Percentiles rank a stretch among this genome's conserved stretches.
These are phyloP conservation scores for Echium plantagineum DNA, from an alignment of 257 asterid genomes.

Conservation along the genomic window DNA sequence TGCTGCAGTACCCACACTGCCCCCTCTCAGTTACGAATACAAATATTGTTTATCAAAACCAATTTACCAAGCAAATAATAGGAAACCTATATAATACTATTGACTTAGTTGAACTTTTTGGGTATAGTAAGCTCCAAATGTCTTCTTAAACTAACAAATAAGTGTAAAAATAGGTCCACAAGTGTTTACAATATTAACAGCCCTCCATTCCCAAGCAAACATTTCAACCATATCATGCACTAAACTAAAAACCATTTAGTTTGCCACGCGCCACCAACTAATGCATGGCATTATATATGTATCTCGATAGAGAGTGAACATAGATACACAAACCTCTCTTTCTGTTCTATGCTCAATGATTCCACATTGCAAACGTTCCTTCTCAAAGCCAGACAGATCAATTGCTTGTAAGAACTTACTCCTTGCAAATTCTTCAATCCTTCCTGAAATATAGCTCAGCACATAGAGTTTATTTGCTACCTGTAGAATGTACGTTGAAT, in stretches of 20 bases:
- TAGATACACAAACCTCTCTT: slow-evolving; percentile 40
- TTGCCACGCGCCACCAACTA: background rate
- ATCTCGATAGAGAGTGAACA: slow-evolving; percentile 4
- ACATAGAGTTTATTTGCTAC: slow-evolving; percentile 80
- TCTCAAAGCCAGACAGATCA: slow-evolving; percentile 38
- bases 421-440: slow-evolving; percentile 71
- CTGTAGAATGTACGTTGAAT: slow-evolving; percentile 32
- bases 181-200: background rate
- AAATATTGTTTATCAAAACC: too few species aligned
- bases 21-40: too few species aligned
- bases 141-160: too few species aligned
- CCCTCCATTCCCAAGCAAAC: background rate
- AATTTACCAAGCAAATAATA: too few species aligned
- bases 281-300: background rate
- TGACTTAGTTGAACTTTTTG: too few species aligned
- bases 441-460: slow-evolving; percentile 50
- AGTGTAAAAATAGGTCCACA: too few species aligned
- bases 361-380: slow-evolving; percentile 36
- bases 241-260: background rate
- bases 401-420: slow-evolving; percentile 68
- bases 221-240: background rate
- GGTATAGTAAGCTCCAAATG: too few species aligned
- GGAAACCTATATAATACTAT: too few species aligned
- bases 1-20: too few species aligned
- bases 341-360: slow-evolving; percentile 41